Evolutionary conservation across 176 grass and related monocot species (phyloP), one percentile per base, ranked within the genome.

Genomic region (Rhynchospora pubera): DNA sequence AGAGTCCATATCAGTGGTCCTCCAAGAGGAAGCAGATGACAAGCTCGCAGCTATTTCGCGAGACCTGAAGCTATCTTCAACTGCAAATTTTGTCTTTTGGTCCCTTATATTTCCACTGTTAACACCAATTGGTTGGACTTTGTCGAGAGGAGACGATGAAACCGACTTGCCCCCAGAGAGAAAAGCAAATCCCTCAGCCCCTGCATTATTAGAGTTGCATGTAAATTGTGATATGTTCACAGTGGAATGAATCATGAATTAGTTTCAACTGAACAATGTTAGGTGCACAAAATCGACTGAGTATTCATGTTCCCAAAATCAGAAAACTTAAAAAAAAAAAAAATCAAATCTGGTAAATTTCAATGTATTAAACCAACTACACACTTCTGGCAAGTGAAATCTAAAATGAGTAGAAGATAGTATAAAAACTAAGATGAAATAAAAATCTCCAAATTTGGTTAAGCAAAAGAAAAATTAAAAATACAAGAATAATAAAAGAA

Each of bases 121-220:
- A 78, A 87, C 86, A 57, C 88, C 90, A 83, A 87, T 85, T 62
- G 84, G 85, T 81, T 90, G 90, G 63, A 84, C 65, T 67, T 94
- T 97, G 44, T 90, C 87, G 34, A 85, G 62, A 63, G 85, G 90
- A 60, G 90, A 92, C 63, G 88, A 97, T 70, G 92, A 88, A 78
- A 92, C 61, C 59, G 90, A 85, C 81, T 89, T 89, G 78, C 84
- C 91, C 81, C 91, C 86, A 90, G 86, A 28, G 45, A 87, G 78
- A 16, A 89, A 91, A 53, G 22, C 13, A 52, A 86, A 83, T 66
- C 82, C 82, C 52, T 87, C 70, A 16, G 42, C n/a, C 34, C 72
- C 72, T 77, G 50, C 72, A 77, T 77, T 30, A 30, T 71, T 47
- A 26, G 6, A 55, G 50, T 77, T 77, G 50, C 72, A 56, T 30